Percentiles rank a stretch among this genome's conserved stretches.
Conservation (phyloP, 257 asterid species). For the Petunia secreta region DNA sequence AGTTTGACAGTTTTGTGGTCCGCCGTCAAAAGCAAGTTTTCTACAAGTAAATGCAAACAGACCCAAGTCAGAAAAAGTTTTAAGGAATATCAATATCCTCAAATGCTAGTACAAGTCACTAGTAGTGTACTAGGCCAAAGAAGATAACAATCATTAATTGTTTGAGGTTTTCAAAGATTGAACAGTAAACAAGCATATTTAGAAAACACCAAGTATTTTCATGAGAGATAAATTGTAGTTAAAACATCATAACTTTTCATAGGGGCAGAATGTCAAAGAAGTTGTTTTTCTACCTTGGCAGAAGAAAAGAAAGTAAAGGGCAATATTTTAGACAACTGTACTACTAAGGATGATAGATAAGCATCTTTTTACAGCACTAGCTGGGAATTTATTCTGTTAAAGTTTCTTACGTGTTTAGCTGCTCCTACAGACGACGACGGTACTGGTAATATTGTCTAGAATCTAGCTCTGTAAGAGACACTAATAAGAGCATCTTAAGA, state of each 20-base stretch:
- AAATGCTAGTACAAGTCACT: neutral
- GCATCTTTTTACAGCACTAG: constrained; percentile 20
- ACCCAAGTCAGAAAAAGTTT: constrained; percentile 5
- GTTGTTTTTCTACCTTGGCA: neutral
- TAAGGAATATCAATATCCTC: neutral
- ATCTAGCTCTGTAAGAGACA: constrained; percentile 1
- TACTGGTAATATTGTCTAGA: neutral
- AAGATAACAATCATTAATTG: neutral
- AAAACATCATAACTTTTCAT: neutral
- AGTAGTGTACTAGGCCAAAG: neutral
- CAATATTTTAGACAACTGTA: neutral
- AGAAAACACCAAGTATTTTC: neutral
- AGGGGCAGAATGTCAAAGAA: neutral
- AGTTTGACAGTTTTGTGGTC: constrained; percentile 81
- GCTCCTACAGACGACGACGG: neutral
- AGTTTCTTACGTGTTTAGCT: constrained; percentile 20
- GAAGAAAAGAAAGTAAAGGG: neutral
- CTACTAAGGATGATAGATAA: neutral
- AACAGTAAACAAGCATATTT: neutral
- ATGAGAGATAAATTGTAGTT: neutral
- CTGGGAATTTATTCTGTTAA: constrained; percentile 20
- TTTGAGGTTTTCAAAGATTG: neutral
- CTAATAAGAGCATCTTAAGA: neutral
- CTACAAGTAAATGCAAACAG: constrained; percentile 45
- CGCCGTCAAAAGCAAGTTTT: constrained; percentile 86